Evolutionary conservation across 768 basidiomycete genomes (phyloP).

Genomic region (Termitomyces eurrhizus): DNA sequence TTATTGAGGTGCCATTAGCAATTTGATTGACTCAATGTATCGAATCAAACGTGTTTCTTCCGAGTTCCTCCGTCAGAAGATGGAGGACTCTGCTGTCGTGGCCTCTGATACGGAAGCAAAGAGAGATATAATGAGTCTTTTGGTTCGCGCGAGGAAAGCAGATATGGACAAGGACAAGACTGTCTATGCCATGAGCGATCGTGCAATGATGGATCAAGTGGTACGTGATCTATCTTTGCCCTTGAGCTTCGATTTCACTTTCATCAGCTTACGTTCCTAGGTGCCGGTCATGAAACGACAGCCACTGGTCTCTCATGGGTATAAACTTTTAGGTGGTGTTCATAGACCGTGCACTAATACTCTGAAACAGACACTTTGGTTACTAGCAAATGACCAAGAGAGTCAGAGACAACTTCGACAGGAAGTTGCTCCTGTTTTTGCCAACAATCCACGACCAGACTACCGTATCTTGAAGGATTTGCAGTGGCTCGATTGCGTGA

Average conservation of each 20-base stretch:
- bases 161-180: slow-evolving; percentile 29
- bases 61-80: slow-evolving; percentile 37
- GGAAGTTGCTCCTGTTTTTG: slow-evolving; percentile 42
- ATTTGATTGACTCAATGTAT: slow-evolving; percentile 28
- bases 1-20: not conserved
- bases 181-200: slow-evolving; percentile 42
- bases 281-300: slow-evolving; percentile 44
- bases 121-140: slow-evolving; percentile 50
- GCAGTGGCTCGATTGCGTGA: slow-evolving; percentile 36
- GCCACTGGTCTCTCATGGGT: slow-evolving; percentile 51
- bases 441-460: slow-evolving; percentile 30
- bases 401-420: slow-evolving; percentile 48
- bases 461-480: slow-evolving; percentile 37
- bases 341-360: not conserved
- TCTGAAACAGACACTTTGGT: slow-evolving; percentile 41
- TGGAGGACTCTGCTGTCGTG: slow-evolving; percentile 28
- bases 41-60: slow-evolving; percentile 37
- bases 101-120: slow-evolving; percentile 36
- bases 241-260: not conserved
- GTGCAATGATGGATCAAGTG: slow-evolving; percentile 50
- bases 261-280: slow-evolving; percentile 41
- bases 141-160: slow-evolving; percentile 40
- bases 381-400: slow-evolving; percentile 46
- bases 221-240: slow-evolving; percentile 22
- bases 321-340: slow-evolving; percentile 4